phyloP scores from a whole-genome alignment of 306 rosid genomes.

The Prinsepia uniflora region DNA sequence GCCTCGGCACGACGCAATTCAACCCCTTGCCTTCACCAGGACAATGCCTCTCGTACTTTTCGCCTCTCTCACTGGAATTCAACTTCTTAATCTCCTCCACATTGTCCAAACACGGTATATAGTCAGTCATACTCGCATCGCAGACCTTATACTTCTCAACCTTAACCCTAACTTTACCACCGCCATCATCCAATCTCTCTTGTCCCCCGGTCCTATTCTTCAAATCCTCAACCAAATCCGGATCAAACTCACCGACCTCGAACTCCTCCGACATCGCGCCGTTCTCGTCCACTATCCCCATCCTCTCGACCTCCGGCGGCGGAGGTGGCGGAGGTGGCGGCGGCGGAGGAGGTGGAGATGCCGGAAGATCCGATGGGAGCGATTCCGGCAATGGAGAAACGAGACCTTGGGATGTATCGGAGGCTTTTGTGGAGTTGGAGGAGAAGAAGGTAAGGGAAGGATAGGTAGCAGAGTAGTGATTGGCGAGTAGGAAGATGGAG shows the following conservation, averaged over 20 bases:
- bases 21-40: slow-evolving; percentile 45
- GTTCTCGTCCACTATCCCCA: slow-evolving; percentile 64
- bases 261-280: slow-evolving; percentile 79
- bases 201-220: slow-evolving; percentile 28
- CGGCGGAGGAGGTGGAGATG: neutral
- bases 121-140: slow-evolving; percentile 50
- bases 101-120: slow-evolving; percentile 80
- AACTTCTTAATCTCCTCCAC: slow-evolving; percentile 36
- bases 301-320: slow-evolving; percentile 45
- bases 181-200: slow-evolving; percentile 15
- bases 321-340: slow-evolving; percentile 23
- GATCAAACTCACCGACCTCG: slow-evolving; percentile 58
- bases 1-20: slow-evolving; percentile 63
- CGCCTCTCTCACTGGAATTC: slow-evolving; percentile 43
- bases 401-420: neutral
- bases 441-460: slow-evolving; percentile 33
- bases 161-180: slow-evolving; percentile 12
- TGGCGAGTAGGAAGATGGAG: slow-evolving; percentile 42
- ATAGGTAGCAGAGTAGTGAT: slow-evolving; percentile 28
- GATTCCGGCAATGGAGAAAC: slow-evolving; percentile 4
- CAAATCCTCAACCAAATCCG: slow-evolving; percentile 23
- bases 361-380: neutral
- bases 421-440: slow-evolving; percentile 13
- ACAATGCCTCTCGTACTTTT: slow-evolving; percentile 75
- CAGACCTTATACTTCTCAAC: slow-evolving; percentile 48